Percentiles rank a stretch among this genome's conserved stretches.
Conservation (phyloP, 257 asterid species). For the Lycium ferocissimum region DNA sequence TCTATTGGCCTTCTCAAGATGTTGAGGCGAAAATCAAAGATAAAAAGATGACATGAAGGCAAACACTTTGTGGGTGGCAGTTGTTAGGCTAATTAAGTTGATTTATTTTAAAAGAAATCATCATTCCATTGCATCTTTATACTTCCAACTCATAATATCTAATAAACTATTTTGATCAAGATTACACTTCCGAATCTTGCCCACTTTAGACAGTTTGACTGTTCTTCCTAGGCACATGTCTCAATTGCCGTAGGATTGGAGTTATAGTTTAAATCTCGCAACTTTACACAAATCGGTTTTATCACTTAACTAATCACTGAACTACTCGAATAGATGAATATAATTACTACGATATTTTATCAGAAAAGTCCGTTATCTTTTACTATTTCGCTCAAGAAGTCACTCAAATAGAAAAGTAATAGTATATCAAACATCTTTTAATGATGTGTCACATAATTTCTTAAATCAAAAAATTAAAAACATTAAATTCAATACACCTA, state of each 20-base stretch:
- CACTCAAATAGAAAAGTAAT: no score
- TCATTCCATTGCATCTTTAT: slow-evolving; percentile 32
- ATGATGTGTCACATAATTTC: no score
- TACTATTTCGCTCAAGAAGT: no score
- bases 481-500: no score
- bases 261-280: not conserved
- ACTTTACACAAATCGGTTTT: no score
- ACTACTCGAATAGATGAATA: no score
- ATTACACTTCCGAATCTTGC: slow-evolving; percentile 11
- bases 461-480: no score
- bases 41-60: not conserved
- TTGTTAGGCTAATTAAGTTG: slow-evolving; percentile 46
- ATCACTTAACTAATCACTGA: no score
- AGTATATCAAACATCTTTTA: no score
- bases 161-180: slow-evolving; percentile 16
- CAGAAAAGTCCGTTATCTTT: no score
- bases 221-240: not conserved
- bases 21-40: not conserved
- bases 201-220: not conserved
- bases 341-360: no score
- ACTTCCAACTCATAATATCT: slow-evolving; percentile 35
- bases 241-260: not conserved
- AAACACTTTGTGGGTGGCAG: not conserved
- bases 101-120: slow-evolving; percentile 32
- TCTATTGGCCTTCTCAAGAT: not conserved